Evolutionary conservation across 257 asterid genomes (phyloP).

Genomic region (Ilex asprella): DNA sequence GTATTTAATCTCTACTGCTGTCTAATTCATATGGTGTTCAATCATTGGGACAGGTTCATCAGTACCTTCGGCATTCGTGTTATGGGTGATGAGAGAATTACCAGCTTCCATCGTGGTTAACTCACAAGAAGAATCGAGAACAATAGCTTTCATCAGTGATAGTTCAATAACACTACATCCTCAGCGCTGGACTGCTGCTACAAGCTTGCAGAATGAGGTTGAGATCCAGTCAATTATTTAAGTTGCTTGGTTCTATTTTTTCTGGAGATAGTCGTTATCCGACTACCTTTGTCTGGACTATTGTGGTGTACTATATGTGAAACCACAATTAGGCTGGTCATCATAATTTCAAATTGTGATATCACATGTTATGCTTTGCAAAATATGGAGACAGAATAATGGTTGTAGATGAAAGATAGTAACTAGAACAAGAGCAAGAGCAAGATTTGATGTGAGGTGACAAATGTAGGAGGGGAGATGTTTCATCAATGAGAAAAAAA

Average conservation of each 20-base stretch:
- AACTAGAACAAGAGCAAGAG: too few relatives aligned
- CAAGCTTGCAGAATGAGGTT: constrained; percentile 76
- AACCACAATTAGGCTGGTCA: too few relatives aligned
- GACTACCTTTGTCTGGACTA: neutral
- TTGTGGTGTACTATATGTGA: too few relatives aligned
- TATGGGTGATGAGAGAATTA: constrained; percentile 88
- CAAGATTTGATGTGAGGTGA: too few relatives aligned
- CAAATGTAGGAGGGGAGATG: too few relatives aligned
- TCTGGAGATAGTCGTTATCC: neutral
- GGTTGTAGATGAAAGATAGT: too few relatives aligned
- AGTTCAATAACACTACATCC: constrained; percentile 38
- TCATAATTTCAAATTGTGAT: too few relatives aligned
- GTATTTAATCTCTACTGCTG: neutral
- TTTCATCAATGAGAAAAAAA: too few relatives aligned
- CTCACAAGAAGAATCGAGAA: constrained; percentile 50
- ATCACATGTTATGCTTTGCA: too few relatives aligned
- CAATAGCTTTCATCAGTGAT: constrained; percentile 61
- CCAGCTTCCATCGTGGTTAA: constrained; percentile 51
- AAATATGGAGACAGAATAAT: too few relatives aligned
- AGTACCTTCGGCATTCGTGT: constrained; percentile 70
- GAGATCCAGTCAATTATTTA: neutral
- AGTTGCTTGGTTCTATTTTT: constrained; percentile 1
- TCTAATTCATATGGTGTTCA: neutral
- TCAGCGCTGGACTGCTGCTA: constrained; percentile 58
- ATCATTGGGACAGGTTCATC: constrained; percentile 63